Conservation (phyloP, 306 rosid genomes). For the Quillaja saponaria region DNA sequence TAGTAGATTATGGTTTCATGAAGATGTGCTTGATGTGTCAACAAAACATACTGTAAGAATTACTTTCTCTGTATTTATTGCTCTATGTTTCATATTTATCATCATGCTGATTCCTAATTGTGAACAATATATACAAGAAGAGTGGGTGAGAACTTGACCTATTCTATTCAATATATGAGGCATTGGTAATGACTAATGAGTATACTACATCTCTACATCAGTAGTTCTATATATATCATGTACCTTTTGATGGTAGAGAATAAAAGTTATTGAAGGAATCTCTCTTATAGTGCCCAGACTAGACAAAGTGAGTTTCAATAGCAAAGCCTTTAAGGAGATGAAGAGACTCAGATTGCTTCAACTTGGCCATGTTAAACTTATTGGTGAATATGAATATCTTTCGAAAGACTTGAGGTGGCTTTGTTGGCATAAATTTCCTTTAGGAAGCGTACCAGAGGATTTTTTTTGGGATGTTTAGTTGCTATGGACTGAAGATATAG, state of each 20-base stretch:
- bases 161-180: no score
- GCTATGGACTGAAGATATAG: conserved; percentile 35
- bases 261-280: conserved; percentile 20
- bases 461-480: conserved; percentile 28
- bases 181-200: no score
- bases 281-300: background rate
- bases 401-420: conserved; percentile 39
- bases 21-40: conserved; percentile 26
- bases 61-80: no score
- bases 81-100: no score
- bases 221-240: no score
- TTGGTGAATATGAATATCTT: conserved; percentile 30
- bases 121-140: no score
- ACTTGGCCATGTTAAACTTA: conserved; percentile 27
- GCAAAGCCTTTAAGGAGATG: conserved; percentile 45
- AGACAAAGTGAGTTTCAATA: background rate
- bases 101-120: no score
- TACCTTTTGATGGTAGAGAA: conserved; percentile 25
- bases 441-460: conserved; percentile 24
- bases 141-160: no score
- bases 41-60: conserved; percentile 17
- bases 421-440: conserved; percentile 39
- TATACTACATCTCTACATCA: no score
- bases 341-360: conserved; percentile 39
- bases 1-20: conserved; percentile 24